Conservation (phyloP, 305 asterid species). For the Caryopteris hybrid region DNA sequence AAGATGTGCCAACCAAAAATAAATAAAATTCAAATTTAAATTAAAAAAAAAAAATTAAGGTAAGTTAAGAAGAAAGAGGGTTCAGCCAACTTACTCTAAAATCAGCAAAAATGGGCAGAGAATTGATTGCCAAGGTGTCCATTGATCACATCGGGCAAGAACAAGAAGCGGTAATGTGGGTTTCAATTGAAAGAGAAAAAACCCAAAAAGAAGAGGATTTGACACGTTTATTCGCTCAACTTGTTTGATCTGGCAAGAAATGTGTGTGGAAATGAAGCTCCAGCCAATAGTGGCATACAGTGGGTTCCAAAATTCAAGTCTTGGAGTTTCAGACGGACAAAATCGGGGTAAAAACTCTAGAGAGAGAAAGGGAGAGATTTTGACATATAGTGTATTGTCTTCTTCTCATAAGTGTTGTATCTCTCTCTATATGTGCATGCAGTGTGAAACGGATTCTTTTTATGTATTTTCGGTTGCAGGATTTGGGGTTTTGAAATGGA, state of each 20-base stretch:
- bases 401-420: slow-evolving; percentile 21
- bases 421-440: slow-evolving; percentile 12
- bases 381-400: not conserved
- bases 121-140: slow-evolving; percentile 46
- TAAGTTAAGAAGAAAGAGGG: slow-evolving; percentile 17
- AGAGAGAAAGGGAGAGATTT: slow-evolving; percentile 14
- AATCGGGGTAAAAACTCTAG: slow-evolving; percentile 2
- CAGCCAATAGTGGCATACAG: not conserved
- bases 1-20: not conserved
- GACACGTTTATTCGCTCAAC: not conserved
- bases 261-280: not conserved
- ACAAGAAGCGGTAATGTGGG: not conserved
- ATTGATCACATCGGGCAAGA: slow-evolving; percentile 23
- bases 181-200: not conserved
- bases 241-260: not conserved
- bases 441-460: no score
- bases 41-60: not conserved
- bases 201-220: not conserved
- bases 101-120: slow-evolving; percentile 39
- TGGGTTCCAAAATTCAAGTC: slow-evolving; percentile 20
- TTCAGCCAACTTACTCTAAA: slow-evolving; percentile 41
- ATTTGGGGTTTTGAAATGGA: not conserved
- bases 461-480: not conserved
- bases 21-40: no score
- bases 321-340: slow-evolving; percentile 30